Conservation (phyloP, 2,329 filamentous ascomycete species). For the Colletotrichum lini region DNA sequence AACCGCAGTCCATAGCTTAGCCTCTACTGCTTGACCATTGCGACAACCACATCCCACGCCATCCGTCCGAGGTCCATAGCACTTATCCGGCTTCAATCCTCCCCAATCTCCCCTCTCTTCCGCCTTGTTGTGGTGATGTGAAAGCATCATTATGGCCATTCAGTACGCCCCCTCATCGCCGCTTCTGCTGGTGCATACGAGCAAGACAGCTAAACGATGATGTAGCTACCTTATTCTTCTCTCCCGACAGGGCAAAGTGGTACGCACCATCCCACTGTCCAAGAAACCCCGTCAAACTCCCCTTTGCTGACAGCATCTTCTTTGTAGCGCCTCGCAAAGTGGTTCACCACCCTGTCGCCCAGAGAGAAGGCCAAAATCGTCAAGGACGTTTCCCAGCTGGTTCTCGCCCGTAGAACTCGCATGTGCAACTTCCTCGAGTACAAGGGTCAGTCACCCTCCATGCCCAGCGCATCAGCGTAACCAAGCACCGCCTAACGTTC, state of each 20-base stretch:
- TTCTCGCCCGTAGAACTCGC: constrained; percentile 93
- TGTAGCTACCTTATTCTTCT: constrained; percentile 95
- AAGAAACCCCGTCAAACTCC: background rate
- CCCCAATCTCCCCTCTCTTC: constrained; percentile 35
- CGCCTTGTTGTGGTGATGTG: constrained; percentile 41
- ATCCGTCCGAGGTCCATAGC: constrained; percentile 34
- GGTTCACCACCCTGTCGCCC: constrained; percentile 98
- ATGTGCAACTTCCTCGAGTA: constrained; percentile 99
- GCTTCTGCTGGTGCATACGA: background rate
- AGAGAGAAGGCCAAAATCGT: constrained; percentile 99
- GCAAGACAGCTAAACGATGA: constrained; percentile 39
- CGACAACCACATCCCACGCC: constrained; percentile 11
- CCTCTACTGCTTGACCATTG: constrained; percentile 20
- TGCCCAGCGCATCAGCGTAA: background rate
- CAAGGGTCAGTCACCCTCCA: constrained; percentile 76
- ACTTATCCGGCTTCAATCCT: constrained; percentile 27
- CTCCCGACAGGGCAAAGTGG: constrained; percentile 98
- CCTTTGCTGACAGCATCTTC: constrained; percentile 9
- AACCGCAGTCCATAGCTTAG: constrained; percentile 43
- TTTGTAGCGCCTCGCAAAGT: constrained; percentile 93
- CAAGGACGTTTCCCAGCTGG: constrained; percentile 98
- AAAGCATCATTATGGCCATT: constrained; percentile 57
- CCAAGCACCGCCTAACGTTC: constrained; percentile 25
- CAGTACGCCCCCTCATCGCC: constrained; percentile 53
- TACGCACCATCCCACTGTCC: constrained; percentile 65